Base-by-base conservation (phyloP, 2,329 filamentous ascomycete genomes). In the Ascochyta pisi region DNA sequence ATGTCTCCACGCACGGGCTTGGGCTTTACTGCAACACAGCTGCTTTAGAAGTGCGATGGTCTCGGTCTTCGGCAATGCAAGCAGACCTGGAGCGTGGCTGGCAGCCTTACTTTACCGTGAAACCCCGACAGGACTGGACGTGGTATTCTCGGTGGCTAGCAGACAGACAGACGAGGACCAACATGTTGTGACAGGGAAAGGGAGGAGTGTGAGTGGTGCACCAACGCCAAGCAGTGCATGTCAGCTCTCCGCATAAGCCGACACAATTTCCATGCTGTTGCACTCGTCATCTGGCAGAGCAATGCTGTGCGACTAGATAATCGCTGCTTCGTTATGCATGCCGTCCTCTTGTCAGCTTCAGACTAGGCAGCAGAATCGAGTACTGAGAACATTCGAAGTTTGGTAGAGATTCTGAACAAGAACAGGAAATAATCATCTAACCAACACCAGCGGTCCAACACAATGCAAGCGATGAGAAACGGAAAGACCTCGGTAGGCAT, bases 251-350 rank as follows among this genome's bases (percentile, higher is more conserved):
- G 13, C 31, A 4, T 35, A 35, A 16, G 33, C 33, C 15, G 33
- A 35, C 15, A 35, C 16, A 4, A 16, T 16, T 16, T 23, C 10
- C 37, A 23, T 24, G 22, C 19, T 24, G 37, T 4, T 10, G 35
- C 15, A 7, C 34, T 37, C 34, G 35, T 39, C 19, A 39, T 22
- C 19, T 38, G n/a, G 35, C 6, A 23, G 35, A 23, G 9, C 12
- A 39, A 39, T 40, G 27, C 40, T 24, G 51, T 54, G 51, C 27
- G 8, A 40, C 45, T 33, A 33, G 16, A 23, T 29, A 19, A n/a
- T 44, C 8, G n/a, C 12, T 24, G n/a, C 23, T 31, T 9, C 23
- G 24, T 44, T 34, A 44, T 34, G 52, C 45, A 26, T 15, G 24
- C 3, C 23, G 12, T 13, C n/a, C 24, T 33, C 37, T 27, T 29